Base-by-base conservation (phyloP, 805 yeast genomes). In the Yamadazyma insecticola region DNA sequence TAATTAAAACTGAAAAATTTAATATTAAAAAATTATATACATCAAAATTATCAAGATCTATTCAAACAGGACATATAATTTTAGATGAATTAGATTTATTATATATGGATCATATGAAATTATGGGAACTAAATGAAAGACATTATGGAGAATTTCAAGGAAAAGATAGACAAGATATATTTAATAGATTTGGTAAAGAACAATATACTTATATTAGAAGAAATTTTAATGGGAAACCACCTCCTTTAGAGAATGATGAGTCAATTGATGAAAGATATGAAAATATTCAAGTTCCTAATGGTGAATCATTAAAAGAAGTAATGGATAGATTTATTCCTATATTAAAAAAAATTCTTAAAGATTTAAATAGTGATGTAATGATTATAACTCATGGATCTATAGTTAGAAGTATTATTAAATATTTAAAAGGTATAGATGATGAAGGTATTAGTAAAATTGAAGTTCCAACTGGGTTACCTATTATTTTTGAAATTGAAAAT, bases 91-190 rank as follows among this genome's bases (percentile, higher is more conserved):
- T 64, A 22, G 44, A 48, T 22, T 46, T 59, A 28, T 37, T 56
- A 27, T 63, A 65, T 60, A 42, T 63, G 15, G 67, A 63, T 36
- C 61, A 57, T 34, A 36, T 47, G 29, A 63, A 63, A 40, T 46
- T 51, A 13, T 65, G 72, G 72, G 53, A 63, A 29, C 50, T 65
- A 30, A 65, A 65, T 38, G 72, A 65, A 37, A 48, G 72, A 16
- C 72, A 65, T 43, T 65, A 65, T 37, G 72, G 72, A 2, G 45
- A 48, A 17, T 63, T 56, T 32, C 72, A 65, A 40, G 72, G 72
- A 12, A 43, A 49, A 9, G 57, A 60, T 39, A 62, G 66, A 37
- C 51, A 51, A 39, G 55, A 55, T 22, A 60, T 65, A 6, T 63
- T 47, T 38, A 39, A 49, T 28, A 51, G 57, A 38, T 44, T 60